Evolutionary conservation across 331 rosid genomes (phyloP).

Genomic region (Malus hybrid): DNA sequence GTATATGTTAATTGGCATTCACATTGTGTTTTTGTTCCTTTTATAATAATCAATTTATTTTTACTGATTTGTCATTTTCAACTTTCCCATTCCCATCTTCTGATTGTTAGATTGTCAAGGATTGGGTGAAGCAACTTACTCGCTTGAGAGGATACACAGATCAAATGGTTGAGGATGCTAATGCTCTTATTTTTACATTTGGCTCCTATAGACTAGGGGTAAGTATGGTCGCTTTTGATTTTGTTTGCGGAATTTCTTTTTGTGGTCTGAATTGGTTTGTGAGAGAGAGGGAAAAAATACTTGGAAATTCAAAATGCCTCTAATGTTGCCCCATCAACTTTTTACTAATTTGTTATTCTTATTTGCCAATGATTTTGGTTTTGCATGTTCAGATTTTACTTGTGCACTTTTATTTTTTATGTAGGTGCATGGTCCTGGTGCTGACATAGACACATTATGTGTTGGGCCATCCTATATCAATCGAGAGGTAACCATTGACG

Average conservation of each 20-base stretch:
- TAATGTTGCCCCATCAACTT: background rate
- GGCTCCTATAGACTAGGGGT: conserved; percentile 54
- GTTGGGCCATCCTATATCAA: conserved; percentile 42
- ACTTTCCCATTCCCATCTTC: background rate
- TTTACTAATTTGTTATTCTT: background rate
- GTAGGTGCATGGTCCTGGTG: conserved; percentile 43
- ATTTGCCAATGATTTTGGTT: background rate
- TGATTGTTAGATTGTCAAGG: conserved; percentile 25
- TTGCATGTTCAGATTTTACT: background rate
- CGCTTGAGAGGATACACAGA: conserved; percentile 30
- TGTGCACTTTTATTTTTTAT: background rate
- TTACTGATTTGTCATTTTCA: background rate
- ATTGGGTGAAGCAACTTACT: conserved; percentile 35
- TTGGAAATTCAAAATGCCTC: background rate
- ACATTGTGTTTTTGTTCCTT: background rate
- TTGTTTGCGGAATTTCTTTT: background rate
- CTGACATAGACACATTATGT: conserved; percentile 44
- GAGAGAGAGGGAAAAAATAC: background rate
- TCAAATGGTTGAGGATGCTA: conserved; percentile 44
- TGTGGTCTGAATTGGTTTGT: background rate
- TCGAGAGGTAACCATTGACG: conserved; percentile 19
- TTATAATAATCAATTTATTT: background rate
- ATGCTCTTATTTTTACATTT: conserved; percentile 40
- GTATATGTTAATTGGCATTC: background rate
- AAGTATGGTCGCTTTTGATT: background rate